Conservation (phyloP, 768 basidiomycete genomes). For the Coprinopsis marcescibilis region DNA sequence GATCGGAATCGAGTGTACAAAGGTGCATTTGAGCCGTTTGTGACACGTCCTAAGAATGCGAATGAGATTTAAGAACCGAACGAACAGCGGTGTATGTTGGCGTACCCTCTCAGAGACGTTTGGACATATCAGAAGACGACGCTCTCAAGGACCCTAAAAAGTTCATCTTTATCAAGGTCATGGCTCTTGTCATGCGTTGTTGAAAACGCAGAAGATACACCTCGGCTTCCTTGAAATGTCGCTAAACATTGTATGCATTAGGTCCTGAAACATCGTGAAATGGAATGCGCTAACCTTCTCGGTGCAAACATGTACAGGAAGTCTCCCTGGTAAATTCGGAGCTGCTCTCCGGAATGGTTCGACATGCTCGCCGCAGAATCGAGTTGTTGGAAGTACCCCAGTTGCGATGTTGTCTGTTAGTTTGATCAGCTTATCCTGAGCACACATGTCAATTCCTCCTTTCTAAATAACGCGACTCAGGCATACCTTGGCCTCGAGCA, state of each 20-base stretch:
- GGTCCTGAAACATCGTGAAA: background rate
- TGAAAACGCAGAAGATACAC: constrained; percentile 95
- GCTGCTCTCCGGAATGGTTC: constrained; percentile 87
- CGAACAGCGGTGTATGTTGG: background rate
- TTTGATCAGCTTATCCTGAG: constrained; percentile 69
- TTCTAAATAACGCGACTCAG: background rate
- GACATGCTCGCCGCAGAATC: constrained; percentile 91
- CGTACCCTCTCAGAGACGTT: constrained; percentile 72
- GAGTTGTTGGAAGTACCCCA: constrained; percentile 94
- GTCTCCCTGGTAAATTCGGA: constrained; percentile 85
- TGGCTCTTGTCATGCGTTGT: constrained; percentile 95
- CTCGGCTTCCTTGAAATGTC: constrained; percentile 88
- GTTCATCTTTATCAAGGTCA: constrained; percentile 98
- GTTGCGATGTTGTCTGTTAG: constrained; percentile 77
- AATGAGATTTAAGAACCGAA: background rate
- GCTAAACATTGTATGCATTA: constrained; percentile 37
- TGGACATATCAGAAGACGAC: constrained; percentile 71
- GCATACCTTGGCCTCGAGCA: constrained; percentile 85
- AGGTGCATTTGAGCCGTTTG: constrained; percentile 77
- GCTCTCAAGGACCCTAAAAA: constrained; percentile 83
- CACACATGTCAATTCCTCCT: background rate
- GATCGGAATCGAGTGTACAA: constrained; percentile 79
- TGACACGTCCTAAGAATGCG: constrained; percentile 59
- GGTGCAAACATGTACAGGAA: constrained; percentile 89
- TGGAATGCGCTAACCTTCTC: constrained; percentile 55